phyloP scores from a whole-genome alignment of 1,284 basidiomycete species.

The Rhodotorula mucilaginosa region DNA sequence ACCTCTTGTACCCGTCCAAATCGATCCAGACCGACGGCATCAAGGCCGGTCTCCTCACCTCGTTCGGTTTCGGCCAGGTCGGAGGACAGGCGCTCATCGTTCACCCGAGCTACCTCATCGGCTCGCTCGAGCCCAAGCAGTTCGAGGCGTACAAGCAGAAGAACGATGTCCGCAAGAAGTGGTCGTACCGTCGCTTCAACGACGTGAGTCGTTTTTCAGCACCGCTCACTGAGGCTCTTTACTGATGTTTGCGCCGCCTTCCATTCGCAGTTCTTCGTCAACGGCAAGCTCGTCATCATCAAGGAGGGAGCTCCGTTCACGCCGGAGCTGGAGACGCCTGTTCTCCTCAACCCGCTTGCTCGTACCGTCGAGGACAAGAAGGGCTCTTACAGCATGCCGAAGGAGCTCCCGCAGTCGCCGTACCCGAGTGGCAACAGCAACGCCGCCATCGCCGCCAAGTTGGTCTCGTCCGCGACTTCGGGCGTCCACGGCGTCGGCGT shows the following conservation, averaged over 20 bases:
- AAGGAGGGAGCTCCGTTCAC: slow-evolving; percentile 92
- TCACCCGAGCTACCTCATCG: slow-evolving; percentile 88
- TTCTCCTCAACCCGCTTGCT: slow-evolving; percentile 80
- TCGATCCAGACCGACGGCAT: slow-evolving; percentile 87
- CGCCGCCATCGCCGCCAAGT: slow-evolving; percentile 61
- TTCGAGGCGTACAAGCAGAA: slow-evolving; percentile 73
- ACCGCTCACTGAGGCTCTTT: neutral
- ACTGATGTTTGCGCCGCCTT: neutral
- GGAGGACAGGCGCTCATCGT: slow-evolving; percentile 86
- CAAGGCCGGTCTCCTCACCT: slow-evolving; percentile 63
- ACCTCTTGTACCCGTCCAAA: slow-evolving; percentile 96
- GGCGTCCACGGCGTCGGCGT: slow-evolving; percentile 45
- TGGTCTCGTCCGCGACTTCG: slow-evolving; percentile 32
- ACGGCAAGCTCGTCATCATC: slow-evolving; percentile 86
- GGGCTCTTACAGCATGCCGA: slow-evolving; percentile 78
- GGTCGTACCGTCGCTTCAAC: slow-evolving; percentile 88
- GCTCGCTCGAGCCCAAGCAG: slow-evolving; percentile 65
- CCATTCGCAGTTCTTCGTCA: slow-evolving; percentile 61
- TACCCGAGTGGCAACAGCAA: slow-evolving; percentile 64
- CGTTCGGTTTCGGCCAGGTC: slow-evolving; percentile 99
- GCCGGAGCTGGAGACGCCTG: slow-evolving; percentile 79
- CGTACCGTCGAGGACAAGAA: slow-evolving; percentile 77
- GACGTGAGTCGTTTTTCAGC: slow-evolving; percentile 53
- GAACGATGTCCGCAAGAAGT: slow-evolving; percentile 67
- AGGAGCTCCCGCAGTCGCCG: slow-evolving; percentile 53